Evolutionary conservation across 179 eudicot genomes (phyloP).

Genomic region (Heliamphora pulchella): DNA sequence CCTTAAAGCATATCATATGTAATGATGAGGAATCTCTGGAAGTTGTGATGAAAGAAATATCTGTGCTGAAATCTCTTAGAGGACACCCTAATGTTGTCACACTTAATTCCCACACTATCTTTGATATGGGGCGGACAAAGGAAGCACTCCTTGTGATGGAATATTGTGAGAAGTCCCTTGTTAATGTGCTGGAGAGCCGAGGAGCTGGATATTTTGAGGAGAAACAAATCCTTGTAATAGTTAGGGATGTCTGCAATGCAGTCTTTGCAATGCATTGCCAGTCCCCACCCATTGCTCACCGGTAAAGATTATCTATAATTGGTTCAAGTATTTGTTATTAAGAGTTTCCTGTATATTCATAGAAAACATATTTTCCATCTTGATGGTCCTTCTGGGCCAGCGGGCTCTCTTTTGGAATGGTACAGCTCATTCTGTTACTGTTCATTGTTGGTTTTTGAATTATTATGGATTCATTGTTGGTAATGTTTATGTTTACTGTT

Average conservation of each 20-base stretch:
- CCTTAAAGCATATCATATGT: slow-evolving; percentile 91
- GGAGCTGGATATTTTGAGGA: slow-evolving; percentile 90
- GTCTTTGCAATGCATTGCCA: slow-evolving; percentile 98
- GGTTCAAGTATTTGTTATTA: not conserved
- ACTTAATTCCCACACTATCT: slow-evolving; percentile 51
- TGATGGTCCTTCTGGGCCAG: slow-evolving; percentile 2
- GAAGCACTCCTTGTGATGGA: slow-evolving; percentile 96
- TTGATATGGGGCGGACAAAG: slow-evolving; percentile 93
- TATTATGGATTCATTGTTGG: not conserved
- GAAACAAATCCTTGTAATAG: slow-evolving; percentile 62
- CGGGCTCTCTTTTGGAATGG: not conserved
- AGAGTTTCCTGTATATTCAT: not conserved
- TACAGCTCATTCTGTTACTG: not conserved
- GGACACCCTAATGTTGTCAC: slow-evolving; percentile 92
- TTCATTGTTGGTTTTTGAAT: not conserved
- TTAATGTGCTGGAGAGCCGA: slow-evolving; percentile 76
- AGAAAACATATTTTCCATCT: not conserved
- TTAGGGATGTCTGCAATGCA: slow-evolving; percentile 92
- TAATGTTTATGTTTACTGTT: not conserved
- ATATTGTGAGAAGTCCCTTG: slow-evolving; percentile 85
- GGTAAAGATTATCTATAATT: slow-evolving; percentile 37
- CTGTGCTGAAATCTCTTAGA: slow-evolving; percentile 78
- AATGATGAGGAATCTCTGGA: slow-evolving; percentile 88
- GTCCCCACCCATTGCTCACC: slow-evolving; percentile 91
- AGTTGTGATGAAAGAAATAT: slow-evolving; percentile 76